Evolutionary conservation across 2,329 filamentous ascomycete genomes (phyloP).

Genomic region (Sporothrix brunneoviolacea): DNA sequence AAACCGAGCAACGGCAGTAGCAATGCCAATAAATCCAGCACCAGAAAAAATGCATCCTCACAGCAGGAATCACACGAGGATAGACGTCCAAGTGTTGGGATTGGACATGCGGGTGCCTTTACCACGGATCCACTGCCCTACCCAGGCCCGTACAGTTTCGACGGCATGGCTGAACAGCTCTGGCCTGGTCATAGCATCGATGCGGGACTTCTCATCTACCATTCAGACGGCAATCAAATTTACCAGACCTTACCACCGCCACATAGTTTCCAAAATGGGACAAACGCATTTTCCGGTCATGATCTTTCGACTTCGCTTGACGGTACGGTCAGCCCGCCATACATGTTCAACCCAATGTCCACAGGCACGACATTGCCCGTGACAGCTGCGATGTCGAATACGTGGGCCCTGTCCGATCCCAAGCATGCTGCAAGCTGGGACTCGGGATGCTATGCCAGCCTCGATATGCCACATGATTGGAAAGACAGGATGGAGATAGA

Average conservation of each 20-base stretch:
- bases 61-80: too few relatives aligned
- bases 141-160: conserved; percentile 11
- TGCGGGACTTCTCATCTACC: conserved; percentile 7
- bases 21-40: conserved; percentile 9
- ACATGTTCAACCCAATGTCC: not conserved
- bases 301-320: not conserved
- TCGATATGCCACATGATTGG: not conserved
- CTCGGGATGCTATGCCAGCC: not conserved
- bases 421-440: not conserved
- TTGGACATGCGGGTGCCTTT: not conserved
- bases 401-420: not conserved
- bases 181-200: conserved; percentile 9
- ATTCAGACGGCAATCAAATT: conserved; percentile 8
- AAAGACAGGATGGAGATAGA: too few relatives aligned
- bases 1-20: conserved; percentile 17
- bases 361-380: not conserved
- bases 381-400: not conserved
- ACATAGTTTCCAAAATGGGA: not conserved
- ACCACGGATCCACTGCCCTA: not conserved
- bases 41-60: not conserved
- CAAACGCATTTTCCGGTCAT: not conserved
- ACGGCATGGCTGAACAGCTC: conserved; percentile 10
- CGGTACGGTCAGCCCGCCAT: not conserved
- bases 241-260: not conserved
- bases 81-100: too few relatives aligned